Evolutionary conservation across 805 yeast species (phyloP).

Genomic region (Suhomyces sp.): DNA sequence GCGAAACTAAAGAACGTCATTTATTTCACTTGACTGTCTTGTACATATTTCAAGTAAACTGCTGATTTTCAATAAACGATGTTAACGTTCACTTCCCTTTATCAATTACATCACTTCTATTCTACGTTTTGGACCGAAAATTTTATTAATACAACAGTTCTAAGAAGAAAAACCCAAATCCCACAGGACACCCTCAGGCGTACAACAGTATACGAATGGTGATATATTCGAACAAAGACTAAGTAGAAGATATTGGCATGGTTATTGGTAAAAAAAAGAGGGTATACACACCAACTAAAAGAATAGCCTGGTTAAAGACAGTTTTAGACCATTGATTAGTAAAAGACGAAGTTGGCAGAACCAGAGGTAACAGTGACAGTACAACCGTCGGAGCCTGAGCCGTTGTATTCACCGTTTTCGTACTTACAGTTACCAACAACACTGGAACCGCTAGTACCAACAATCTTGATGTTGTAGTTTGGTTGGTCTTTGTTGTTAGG

Average conservation of each 20-base stretch:
- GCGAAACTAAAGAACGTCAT: too few relatives aligned
- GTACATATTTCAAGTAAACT: neutral
- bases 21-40: too few relatives aligned
- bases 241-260: neutral
- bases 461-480: constrained; percentile 43
- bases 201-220: constrained; percentile 1
- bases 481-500: constrained; percentile 57
- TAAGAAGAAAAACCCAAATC: constrained; percentile 1
- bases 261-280: neutral
- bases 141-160: neutral
- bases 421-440: constrained; percentile 42
- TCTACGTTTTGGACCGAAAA: neutral
- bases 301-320: too few relatives aligned
- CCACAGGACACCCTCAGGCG: constrained; percentile 1
- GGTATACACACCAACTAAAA: neutral
- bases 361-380: constrained; percentile 66
- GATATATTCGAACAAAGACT: neutral
- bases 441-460: constrained; percentile 40
- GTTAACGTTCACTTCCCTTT: too few relatives aligned
- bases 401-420: constrained; percentile 44
- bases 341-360: constrained; percentile 59
- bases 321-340: constrained; percentile 15
- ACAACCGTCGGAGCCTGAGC: constrained; percentile 70
- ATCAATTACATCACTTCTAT: neutral
- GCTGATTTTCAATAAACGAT: too few relatives aligned